A percentile compares a stretch with the other conserved stretches of the same genome.
Conservation (phyloP, 768 basidiomycete species). For the Dacryopinax spathularia region DNA sequence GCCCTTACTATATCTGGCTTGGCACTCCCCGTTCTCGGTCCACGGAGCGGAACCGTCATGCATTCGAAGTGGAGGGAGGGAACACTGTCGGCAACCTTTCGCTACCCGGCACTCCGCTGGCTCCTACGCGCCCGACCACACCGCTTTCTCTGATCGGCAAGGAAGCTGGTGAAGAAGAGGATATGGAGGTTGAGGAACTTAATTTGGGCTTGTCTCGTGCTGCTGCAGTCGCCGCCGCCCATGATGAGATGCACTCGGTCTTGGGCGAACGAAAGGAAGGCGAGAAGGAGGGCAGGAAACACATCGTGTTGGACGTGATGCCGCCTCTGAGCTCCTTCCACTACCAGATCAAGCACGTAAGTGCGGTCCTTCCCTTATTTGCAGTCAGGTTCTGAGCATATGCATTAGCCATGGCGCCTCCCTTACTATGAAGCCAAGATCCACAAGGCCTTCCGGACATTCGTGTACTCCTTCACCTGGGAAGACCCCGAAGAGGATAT, state of each 20-base stretch:
- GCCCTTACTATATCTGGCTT: constrained; percentile 63
- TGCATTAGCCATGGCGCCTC: constrained; percentile 42
- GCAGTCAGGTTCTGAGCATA: constrained; percentile 10
- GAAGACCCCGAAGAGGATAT: constrained; percentile 69
- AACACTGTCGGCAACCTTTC: constrained; percentile 27
- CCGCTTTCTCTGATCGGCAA: constrained; percentile 28
- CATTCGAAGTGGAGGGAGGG: constrained; percentile 50
- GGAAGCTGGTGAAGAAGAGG: constrained; percentile 28
- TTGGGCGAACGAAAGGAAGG: background rate
- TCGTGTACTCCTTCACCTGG: constrained; percentile 51
- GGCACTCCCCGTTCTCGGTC: constrained; percentile 52
- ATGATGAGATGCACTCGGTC: constrained; percentile 7
- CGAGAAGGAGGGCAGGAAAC: constrained; percentile 11
- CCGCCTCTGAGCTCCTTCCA: constrained; percentile 49
- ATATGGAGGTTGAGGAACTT: constrained; percentile 11
- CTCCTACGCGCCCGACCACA: constrained; percentile 11
- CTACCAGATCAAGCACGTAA: constrained; percentile 40
- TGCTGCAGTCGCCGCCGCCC: constrained; percentile 16
- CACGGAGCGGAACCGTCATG: constrained; percentile 39
- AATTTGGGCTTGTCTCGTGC: constrained; percentile 15
- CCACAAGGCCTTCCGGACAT: constrained; percentile 42
- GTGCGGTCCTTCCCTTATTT: constrained; percentile 6
- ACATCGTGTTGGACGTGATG: constrained; percentile 34
- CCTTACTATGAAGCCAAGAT: constrained; percentile 56
- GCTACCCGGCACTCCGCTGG: constrained; percentile 19